These are phyloP conservation scores for Ocimum tenuiflorum DNA, from an alignment of 257 asterid genomes.

Conservation along the genomic window DNA sequence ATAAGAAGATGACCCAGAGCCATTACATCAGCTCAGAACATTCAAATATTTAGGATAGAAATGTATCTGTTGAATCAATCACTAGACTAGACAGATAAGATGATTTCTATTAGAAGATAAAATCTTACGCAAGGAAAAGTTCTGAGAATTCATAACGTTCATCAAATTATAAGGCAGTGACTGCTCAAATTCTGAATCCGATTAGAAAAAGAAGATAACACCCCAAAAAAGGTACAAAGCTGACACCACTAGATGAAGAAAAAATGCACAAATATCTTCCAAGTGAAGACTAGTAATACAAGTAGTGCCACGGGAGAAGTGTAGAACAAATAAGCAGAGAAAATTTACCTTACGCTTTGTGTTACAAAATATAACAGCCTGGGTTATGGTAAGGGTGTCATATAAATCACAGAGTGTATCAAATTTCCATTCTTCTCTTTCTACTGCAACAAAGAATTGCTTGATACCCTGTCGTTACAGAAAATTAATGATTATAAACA, in stretches of 20 bases:
- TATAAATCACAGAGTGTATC: constrained; percentile 88
- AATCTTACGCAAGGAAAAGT: background rate
- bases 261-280: background rate
- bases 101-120: background rate
- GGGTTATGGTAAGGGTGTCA: constrained; percentile 90
- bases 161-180: background rate
- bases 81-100: background rate
- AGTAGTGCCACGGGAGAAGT: background rate
- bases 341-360: constrained; percentile 75
- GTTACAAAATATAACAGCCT: constrained; percentile 94
- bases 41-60: background rate
- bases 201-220: background rate
- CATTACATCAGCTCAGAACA: background rate
- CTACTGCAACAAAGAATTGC: constrained; percentile 91
- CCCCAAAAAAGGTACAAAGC: background rate
- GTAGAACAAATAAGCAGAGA: background rate
- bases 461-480: constrained; percentile 68
- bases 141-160: background rate
- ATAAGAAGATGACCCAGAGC: background rate
- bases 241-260: background rate
- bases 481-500: background rate
- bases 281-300: background rate
- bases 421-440: constrained; percentile 90
- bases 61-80: background rate
- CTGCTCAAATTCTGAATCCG: background rate